Percentiles rank a stretch among this genome's conserved stretches.
These are phyloP conservation scores for Vigna nakashimae DNA, from an alignment of 306 rosid genomes.

Conservation along the genomic window DNA sequence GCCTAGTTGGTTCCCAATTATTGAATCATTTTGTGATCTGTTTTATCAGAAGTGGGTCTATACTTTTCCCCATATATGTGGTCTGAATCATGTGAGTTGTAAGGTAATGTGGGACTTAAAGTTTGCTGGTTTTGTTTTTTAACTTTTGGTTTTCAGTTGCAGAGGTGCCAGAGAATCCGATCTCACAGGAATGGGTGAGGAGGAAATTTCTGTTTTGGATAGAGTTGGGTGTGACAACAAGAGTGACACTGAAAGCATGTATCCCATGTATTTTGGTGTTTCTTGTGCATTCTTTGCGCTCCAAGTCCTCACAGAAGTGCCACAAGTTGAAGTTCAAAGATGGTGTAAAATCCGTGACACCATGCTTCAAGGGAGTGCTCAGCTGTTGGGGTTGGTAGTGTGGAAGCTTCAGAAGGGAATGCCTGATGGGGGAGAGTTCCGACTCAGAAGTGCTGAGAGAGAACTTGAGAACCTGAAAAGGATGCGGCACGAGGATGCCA, in stretches of 20 bases:
- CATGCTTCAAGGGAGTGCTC: constrained; percentile 88
- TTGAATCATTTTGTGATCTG: constrained; percentile 40
- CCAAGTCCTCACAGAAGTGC: constrained; percentile 55
- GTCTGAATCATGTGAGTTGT: constrained; percentile 45
- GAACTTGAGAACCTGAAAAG: constrained; percentile 74
- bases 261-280: constrained; percentile 82
- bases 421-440: constrained; percentile 43
- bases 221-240: constrained; percentile 52
- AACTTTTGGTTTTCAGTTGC: constrained; percentile 48
- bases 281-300: constrained; percentile 90
- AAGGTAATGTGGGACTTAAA: constrained; percentile 36
- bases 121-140: constrained; percentile 36
- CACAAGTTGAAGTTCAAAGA: constrained; percentile 59
- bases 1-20: constrained; percentile 38
- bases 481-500: constrained; percentile 88
- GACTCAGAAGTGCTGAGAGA: constrained; percentile 65
- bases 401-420: constrained; percentile 78
- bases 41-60: constrained; percentile 30
- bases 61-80: constrained; percentile 30
- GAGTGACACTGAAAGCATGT: constrained; percentile 56
- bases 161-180: constrained; percentile 46
- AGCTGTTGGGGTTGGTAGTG: constrained; percentile 76
- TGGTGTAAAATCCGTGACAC: constrained; percentile 67
- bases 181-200: constrained; percentile 66
- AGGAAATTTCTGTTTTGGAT: constrained; percentile 47